Evolutionary conservation across 176 grass and related monocot species (phyloP), one percentile per base, ranked within the genome.

Genomic region (Rhipidocladum racemiflorum): DNA sequence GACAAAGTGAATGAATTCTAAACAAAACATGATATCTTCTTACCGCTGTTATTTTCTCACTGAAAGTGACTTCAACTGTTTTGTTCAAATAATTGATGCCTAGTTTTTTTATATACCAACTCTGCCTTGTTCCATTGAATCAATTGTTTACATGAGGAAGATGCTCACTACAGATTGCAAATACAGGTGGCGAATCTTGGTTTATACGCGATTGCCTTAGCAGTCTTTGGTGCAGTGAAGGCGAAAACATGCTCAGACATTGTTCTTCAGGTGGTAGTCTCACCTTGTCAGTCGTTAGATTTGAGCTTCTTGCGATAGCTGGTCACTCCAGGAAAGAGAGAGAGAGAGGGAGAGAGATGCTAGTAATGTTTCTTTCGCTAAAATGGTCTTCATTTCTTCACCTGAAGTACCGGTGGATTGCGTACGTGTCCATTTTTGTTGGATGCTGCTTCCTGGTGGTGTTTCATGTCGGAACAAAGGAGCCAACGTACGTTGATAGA

Each of bases 131-230:
- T 46, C 27, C 68, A 20, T 43, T 54, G n/a, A 55, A 61, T 9
- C 55, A 15, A n/a, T 11, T 42, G 38, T 80, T 39, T 32, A 35
- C 62, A 76, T 85, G 82, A 23, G 62, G 25, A 55, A 28, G 20
- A 69, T 85, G 35, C 82, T 93, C 50, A 84, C 59, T n/a, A 27
- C 2, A 53, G 17, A 64, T 83, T 69, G 16, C 42, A 32, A 50
- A 57, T 85, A 32, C 89, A 94, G 91, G 88, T 94, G 61, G 88
- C 91, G 9, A 94, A 94, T 81, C 86, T 94, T 28, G 84, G 86
- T 63, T n/a, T 94, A 38, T 94, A 91, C 73, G 91, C 32, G 40
- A 76, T 91, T 54, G 88, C 91, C 4, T 78, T 94, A 50, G 69
- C 49, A 45, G 86, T 94, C 18, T 94, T 94, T 45, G 87, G 61